Conservation (phyloP, 192 early-diverging fungal genomes). For the Coemansia erecta region DNA sequence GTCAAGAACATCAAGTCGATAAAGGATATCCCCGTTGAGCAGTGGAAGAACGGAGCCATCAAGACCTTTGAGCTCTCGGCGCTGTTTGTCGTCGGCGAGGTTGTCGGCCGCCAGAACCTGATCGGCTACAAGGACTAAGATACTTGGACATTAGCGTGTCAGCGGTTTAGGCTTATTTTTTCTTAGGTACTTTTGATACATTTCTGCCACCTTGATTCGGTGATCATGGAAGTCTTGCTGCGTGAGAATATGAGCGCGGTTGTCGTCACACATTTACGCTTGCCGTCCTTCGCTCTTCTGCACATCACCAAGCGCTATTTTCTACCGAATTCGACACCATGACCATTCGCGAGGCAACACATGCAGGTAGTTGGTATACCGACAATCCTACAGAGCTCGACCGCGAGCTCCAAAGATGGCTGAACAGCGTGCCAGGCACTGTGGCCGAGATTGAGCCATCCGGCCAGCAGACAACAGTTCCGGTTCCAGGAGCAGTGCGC, state of each 20-base stretch:
- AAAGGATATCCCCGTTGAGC: slow-evolving; percentile 39
- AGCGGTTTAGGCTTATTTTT: neutral
- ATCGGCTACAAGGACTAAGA: slow-evolving; percentile 50
- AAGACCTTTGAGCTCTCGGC: slow-evolving; percentile 52
- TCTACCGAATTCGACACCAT: too few relatives aligned
- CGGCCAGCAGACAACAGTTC: slow-evolving; percentile 11
- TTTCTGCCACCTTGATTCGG: too few relatives aligned
- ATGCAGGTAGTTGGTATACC: slow-evolving; percentile 74
- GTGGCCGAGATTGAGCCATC: slow-evolving; percentile 23
- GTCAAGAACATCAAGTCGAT: slow-evolving; percentile 45
- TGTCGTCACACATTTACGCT: too few relatives aligned
- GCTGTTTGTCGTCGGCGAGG: slow-evolving; percentile 48
- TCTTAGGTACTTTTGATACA: neutral
- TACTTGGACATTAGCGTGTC: neutral
- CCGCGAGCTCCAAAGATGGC: slow-evolving; percentile 37
- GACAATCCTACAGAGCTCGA: slow-evolving; percentile 39
- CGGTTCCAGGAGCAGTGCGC: slow-evolving; percentile 22
- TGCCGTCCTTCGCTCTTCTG: too few relatives aligned
- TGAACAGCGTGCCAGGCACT: slow-evolving; percentile 20
- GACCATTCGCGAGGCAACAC: slow-evolving; percentile 51
- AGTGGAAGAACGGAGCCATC: slow-evolving; percentile 51
- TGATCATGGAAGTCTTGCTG: too few relatives aligned
- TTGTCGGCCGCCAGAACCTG: slow-evolving; percentile 45
- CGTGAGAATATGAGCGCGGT: too few relatives aligned
- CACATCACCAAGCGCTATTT: slow-evolving; percentile 5